Conservation (phyloP, 1,139 yeast species). For the Geotrichum klebahnii region DNA sequence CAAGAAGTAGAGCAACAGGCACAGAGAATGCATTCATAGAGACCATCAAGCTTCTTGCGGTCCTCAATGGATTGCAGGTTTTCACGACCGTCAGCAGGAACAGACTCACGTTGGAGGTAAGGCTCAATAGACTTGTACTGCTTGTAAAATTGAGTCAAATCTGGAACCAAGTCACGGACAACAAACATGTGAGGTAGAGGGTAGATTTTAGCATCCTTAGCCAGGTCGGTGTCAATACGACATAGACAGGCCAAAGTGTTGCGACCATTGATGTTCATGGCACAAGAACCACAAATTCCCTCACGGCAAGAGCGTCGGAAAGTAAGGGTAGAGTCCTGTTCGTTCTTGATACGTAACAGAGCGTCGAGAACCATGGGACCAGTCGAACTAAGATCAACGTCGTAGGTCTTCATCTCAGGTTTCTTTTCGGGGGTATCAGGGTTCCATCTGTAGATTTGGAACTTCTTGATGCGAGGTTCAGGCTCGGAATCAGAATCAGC, state of each 20-base stretch:
- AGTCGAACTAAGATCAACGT: constrained; percentile 81
- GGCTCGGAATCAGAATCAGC: constrained; percentile 27
- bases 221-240: constrained; percentile 75
- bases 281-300: constrained; percentile 99
- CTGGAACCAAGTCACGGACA: constrained; percentile 95
- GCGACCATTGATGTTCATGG: constrained; percentile 97
- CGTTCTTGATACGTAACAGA: constrained; percentile 86
- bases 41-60: constrained; percentile 93
- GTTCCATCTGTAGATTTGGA: constrained; percentile 95
- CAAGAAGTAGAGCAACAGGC: constrained; percentile 99
- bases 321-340: constrained; percentile 91
- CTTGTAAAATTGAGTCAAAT: constrained; percentile 93
- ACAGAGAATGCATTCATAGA: constrained; percentile 95
- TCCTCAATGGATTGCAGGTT: constrained; percentile 87
- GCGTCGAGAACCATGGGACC: constrained; percentile 99
- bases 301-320: constrained; percentile 98
- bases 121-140: constrained; percentile 98
- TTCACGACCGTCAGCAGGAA: constrained; percentile 89
- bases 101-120: constrained; percentile 76
- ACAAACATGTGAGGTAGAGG: constrained; percentile 98
- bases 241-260: constrained; percentile 96
- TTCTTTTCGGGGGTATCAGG: constrained; percentile 94
- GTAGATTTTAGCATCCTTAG: constrained; percentile 79
- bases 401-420: constrained; percentile 80
- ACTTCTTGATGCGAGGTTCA: constrained; percentile 63